Evolutionary conservation across 345 rosid species (phyloP), one percentile per base, ranked within the genome.

Genomic region (Bretschneidera sinensis): DNA sequence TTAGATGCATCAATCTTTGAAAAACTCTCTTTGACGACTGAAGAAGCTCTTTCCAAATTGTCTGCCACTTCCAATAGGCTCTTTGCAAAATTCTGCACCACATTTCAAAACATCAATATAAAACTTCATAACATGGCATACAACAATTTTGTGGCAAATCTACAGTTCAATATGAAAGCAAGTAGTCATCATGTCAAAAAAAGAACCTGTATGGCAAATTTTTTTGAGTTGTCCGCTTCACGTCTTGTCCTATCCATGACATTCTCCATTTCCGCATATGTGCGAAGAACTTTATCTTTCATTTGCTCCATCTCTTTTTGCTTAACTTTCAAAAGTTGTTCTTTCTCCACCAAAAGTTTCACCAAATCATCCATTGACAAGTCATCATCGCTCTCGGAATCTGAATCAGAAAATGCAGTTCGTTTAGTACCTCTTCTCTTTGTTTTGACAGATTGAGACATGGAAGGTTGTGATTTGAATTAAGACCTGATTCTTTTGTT

Each of bases 11-110:
- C 91, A 2, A 90, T 60, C 76, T 91, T 88, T 4, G 86, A 59
- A 57, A 83, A 94, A 58, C 92, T 82, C 25, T 68, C 86, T 72
- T 90, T 90, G 61, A 82, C 95, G 79, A 88, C 92, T 9, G 84
- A 77, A 55, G 96, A 86, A 71, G 97, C 99, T 82, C 95, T 83
- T 71, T 66, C 92, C 70, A 94, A 84, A 74, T 91, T 91, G 87
- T 94, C 99, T 2, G 85, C 86, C 45, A 91, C 97, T 73, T 88
- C 97, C 57, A 91, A 75, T 55, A 94, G 83, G 70, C 79, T 67
- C 64, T 81, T 88, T 9, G 96, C 95, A 73, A 94, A 91, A 71
- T 66, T 88, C 99, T 94, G 80, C 61, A 74, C 13, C 10, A 71
- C 20, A 71, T 55, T 60, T 50, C 14, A 21, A 43, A 57, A 47